These are phyloP conservation scores for Melaleuca quinquenervia DNA, from an alignment of 345 rosid species.

Conservation along the genomic window DNA sequence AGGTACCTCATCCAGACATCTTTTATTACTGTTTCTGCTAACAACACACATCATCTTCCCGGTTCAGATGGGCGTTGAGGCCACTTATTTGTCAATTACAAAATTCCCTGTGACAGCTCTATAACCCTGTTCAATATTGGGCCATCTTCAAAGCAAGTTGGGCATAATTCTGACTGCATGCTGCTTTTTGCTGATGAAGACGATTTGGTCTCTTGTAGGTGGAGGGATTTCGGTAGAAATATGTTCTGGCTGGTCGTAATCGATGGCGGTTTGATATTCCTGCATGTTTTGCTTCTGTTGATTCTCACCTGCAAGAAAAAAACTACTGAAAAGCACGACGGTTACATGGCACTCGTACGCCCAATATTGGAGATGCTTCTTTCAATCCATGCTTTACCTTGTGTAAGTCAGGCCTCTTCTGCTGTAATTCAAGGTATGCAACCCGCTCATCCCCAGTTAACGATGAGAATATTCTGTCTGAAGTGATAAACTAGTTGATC, in stretches of 20 bases:
- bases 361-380: conserved; percentile 83
- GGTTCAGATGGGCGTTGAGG: too few relatives aligned
- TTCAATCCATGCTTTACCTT: conserved; percentile 57
- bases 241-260: conserved; percentile 81
- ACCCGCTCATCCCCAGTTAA: not conserved
- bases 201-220: conserved; percentile 23
- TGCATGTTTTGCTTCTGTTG: conserved; percentile 41
- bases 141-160: too few relatives aligned
- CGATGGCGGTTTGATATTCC: conserved; percentile 46
- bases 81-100: too few relatives aligned
- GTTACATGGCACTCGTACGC: conserved; percentile 52
- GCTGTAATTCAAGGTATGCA: conserved; percentile 47
- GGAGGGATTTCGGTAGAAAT: conserved; percentile 76
- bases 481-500: too few relatives aligned
- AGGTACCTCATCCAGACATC: too few relatives aligned
- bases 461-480: too few relatives aligned
- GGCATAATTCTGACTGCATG: too few relatives aligned
- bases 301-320: conserved; percentile 36
- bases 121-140: too few relatives aligned
- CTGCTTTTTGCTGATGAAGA: not conserved
- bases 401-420: conserved; percentile 57
- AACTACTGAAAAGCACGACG: conserved; percentile 18
- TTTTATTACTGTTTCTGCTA: too few relatives aligned
- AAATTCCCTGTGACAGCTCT: too few relatives aligned
- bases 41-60: too few relatives aligned